A percentile compares a stretch with the other conserved stretches of the same genome.
Conservation (phyloP, 2,329 filamentous ascomycete genomes). For the Metarhizium rileyi region DNA sequence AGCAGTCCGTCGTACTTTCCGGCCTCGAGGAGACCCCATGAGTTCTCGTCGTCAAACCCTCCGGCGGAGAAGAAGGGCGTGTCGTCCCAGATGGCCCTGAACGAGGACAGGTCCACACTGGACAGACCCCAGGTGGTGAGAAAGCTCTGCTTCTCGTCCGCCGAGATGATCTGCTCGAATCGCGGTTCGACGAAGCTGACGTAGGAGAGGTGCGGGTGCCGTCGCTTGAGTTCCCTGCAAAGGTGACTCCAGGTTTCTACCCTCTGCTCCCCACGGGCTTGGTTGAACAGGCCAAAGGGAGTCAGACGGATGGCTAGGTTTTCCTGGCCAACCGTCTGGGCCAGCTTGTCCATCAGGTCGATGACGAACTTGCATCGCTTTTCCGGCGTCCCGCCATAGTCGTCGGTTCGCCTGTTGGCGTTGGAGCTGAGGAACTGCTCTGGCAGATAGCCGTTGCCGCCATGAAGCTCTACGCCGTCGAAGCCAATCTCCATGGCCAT, state of each 20-base stretch:
- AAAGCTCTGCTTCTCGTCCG: slow-evolving; percentile 37
- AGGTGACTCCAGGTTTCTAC: slow-evolving; percentile 43
- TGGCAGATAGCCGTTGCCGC: slow-evolving; percentile 29
- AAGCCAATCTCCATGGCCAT: slow-evolving; percentile 45
- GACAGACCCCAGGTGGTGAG: slow-evolving; percentile 36
- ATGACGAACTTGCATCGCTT: slow-evolving; percentile 40
- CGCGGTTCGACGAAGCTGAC: slow-evolving; percentile 46
- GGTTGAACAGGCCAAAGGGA: slow-evolving; percentile 42
- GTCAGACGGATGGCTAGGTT: slow-evolving; percentile 35
- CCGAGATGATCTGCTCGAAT: slow-evolving; percentile 42
- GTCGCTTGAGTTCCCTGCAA: slow-evolving; percentile 36
- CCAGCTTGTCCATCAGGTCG: slow-evolving; percentile 39
- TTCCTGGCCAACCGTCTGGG: slow-evolving; percentile 32
- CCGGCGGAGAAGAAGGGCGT: slow-evolving; percentile 48
- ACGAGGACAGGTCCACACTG: slow-evolving; percentile 33
- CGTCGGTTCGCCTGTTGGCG: slow-evolving; percentile 25
- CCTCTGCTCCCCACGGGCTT: slow-evolving; percentile 37
- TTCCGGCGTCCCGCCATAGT: slow-evolving; percentile 23
- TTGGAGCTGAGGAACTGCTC: slow-evolving; percentile 30
- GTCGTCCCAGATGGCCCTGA: slow-evolving; percentile 39
- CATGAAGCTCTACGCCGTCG: slow-evolving; percentile 32
- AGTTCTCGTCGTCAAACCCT: slow-evolving; percentile 41
- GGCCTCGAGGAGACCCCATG: slow-evolving; percentile 33
- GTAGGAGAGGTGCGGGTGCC: slow-evolving; percentile 36
- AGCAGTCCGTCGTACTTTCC: slow-evolving; percentile 36